Evolutionary conservation across 768 basidiomycete genomes (phyloP).

Genomic region (Atractiella rhizophila): DNA sequence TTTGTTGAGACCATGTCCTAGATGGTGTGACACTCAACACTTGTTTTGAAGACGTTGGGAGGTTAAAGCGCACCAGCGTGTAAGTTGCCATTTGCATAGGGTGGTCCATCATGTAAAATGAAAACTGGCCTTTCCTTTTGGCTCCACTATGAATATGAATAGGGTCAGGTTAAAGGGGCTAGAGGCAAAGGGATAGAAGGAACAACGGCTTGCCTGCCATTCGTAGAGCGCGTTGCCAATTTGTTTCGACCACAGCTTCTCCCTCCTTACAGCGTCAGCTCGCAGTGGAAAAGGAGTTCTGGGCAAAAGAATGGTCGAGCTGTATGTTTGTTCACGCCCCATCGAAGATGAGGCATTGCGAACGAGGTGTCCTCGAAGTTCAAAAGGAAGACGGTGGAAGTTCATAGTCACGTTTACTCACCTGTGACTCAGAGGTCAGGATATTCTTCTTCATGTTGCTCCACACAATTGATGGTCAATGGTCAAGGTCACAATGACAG

Average conservation of each 20-base stretch:
- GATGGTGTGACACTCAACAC: background rate
- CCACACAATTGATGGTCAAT: no score
- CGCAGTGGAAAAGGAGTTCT: conserved; percentile 55
- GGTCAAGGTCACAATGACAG: no score
- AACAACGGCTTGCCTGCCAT: conserved; percentile 22
- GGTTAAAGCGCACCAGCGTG: conserved; percentile 48
- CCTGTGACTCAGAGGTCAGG: no score
- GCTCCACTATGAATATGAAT: conserved; percentile 28
- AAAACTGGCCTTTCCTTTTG: conserved; percentile 44
- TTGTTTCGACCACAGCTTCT: conserved; percentile 32
- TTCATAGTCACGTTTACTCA: no score
- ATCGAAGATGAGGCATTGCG: no score
- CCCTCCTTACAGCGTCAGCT: conserved; percentile 37
- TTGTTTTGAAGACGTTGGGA: background rate
- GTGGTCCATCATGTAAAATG: conserved; percentile 82
- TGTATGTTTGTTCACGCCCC: no score
- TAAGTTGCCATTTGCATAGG: conserved; percentile 85
- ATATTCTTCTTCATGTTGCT: no score
- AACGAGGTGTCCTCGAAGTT: no score
- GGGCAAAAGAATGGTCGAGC: conserved; percentile 56
- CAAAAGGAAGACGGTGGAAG: no score
- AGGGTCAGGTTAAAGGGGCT: background rate
- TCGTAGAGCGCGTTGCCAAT: conserved; percentile 51
- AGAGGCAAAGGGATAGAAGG: background rate
- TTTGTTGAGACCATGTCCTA: conserved; percentile 89